Evolutionary conservation across 352 stramenopile species (phyloP).

Genomic region (Blastocystis sp.): DNA sequence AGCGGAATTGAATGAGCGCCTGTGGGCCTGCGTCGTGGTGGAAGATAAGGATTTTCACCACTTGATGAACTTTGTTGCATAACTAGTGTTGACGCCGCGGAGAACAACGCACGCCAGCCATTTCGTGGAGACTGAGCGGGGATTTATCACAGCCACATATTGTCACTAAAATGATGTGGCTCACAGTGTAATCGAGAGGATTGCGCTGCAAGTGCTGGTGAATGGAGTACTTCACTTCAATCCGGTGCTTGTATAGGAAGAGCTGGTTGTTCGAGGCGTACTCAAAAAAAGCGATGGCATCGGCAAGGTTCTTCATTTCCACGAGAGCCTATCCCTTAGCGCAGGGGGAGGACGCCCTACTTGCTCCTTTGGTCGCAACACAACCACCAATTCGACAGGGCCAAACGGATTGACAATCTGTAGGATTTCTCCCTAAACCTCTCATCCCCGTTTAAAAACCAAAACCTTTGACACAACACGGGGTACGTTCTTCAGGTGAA

Average conservation of each 20-base stretch:
- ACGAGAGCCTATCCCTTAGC: constrained; percentile 53
- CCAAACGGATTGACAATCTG: constrained; percentile 54
- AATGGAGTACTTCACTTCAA: constrained; percentile 63
- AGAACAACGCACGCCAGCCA: not conserved
- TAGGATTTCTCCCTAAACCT: constrained; percentile 21
- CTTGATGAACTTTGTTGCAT: constrained; percentile 59
- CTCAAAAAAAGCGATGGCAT: constrained; percentile 22
- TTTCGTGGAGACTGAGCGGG: constrained; percentile 24
- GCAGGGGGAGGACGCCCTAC: not conserved
- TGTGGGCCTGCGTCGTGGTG: constrained; percentile 59
- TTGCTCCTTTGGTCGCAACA: constrained; percentile 59
- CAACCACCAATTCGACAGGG: constrained; percentile 33
- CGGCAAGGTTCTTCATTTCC: constrained; percentile 50
- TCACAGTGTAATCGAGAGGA: constrained; percentile 60
- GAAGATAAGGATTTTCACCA: constrained; percentile 53
- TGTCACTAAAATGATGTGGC: constrained; percentile 67
- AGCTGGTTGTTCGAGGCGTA: constrained; percentile 8
- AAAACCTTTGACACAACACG: constrained; percentile 44
- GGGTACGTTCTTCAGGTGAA: constrained; percentile 68
- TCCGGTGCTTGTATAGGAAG: not conserved
- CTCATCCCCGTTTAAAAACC: not conserved
- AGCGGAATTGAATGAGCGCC: constrained; percentile 55
- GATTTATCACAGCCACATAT: constrained; percentile 62
- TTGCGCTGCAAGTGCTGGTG: constrained; percentile 64
- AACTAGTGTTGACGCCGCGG: not conserved